These are phyloP conservation scores for Ophiostoma sp. DNA, from an alignment of 2,329 filamentous ascomycete species.

Conservation along the genomic window DNA sequence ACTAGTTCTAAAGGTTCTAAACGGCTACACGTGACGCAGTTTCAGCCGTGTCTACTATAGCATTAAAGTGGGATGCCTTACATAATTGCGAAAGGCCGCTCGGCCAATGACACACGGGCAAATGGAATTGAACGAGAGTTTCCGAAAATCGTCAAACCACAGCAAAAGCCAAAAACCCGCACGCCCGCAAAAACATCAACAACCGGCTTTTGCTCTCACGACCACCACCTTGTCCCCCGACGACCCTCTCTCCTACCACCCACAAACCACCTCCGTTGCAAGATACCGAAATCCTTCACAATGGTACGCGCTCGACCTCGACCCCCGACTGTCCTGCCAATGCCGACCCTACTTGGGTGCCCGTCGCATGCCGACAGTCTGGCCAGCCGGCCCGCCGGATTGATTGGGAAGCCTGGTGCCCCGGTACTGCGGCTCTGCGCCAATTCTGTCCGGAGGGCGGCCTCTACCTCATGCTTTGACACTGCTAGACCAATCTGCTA, in stretches of 20 bases:
- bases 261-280: conserved; percentile 12
- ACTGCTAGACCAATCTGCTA: conserved; percentile 27
- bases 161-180: conserved; percentile 24
- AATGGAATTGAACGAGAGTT: conserved; percentile 29
- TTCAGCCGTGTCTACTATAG: too few species aligned
- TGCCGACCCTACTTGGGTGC: neutral
- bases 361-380: neutral
- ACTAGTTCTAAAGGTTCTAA: too few species aligned
- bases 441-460: neutral
- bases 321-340: conserved; percentile 22
- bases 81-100: neutral
- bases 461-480: neutral
- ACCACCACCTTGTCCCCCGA: conserved; percentile 9
- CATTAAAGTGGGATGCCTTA: neutral
- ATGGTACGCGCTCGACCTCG: conserved; percentile 19
- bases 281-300: conserved; percentile 21
- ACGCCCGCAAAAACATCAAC: conserved; percentile 16
- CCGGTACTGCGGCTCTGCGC: neutral
- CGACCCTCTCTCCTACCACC: neutral
- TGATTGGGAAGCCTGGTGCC: neutral
- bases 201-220: conserved; percentile 5
- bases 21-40: too few species aligned
- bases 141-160: conserved; percentile 27
- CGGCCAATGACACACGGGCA: conserved; percentile 8
- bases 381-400: neutral